Percentiles rank a stretch among this genome's conserved stretches.
Evolutionary conservation across 176 grass and related monocot species (phyloP).

Genomic region (Panicum miliaceum): DNA sequence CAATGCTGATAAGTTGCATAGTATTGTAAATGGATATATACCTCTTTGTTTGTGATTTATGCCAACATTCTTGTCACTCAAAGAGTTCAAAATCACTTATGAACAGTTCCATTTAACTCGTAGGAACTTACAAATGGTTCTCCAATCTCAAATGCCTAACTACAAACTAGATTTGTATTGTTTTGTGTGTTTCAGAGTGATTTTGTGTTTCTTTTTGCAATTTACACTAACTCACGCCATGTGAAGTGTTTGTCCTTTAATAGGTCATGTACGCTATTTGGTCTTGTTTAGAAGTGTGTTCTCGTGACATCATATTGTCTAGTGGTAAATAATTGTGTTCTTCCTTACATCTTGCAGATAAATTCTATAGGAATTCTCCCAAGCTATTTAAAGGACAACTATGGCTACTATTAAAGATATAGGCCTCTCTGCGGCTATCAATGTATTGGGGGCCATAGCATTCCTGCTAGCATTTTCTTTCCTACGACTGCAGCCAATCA

Average conservation of each 20-base stretch:
- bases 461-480: conserved; percentile 95
- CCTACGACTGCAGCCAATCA: conserved; percentile 90
- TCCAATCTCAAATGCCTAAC: not conserved
- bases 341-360: conserved; percentile 42
- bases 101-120: not conserved
- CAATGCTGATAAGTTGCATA: not conserved
- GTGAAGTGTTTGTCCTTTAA: not conserved
- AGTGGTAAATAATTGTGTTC: conserved; percentile 24
- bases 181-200: not conserved
- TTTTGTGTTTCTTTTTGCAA: not conserved
- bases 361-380: conserved; percentile 15
- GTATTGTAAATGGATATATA: not conserved
- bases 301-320: conserved; percentile 14
- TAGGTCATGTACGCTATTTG: conserved; percentile 1
- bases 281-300: conserved; percentile 26
- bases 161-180: conserved; percentile 22
- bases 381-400: conserved; percentile 43
- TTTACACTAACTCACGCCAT: not conserved
- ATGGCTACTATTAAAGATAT: conserved; percentile 87
- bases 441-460: conserved; percentile 68
- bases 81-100: not conserved
- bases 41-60: not conserved
- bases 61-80: conserved; percentile 10
- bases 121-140: not conserved
- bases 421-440: conserved; percentile 82